Evolutionary conservation across 257 asterid species (phyloP), one percentile per base, ranked within the genome.

Genomic region (Solanum pimpinellifolium): DNA sequence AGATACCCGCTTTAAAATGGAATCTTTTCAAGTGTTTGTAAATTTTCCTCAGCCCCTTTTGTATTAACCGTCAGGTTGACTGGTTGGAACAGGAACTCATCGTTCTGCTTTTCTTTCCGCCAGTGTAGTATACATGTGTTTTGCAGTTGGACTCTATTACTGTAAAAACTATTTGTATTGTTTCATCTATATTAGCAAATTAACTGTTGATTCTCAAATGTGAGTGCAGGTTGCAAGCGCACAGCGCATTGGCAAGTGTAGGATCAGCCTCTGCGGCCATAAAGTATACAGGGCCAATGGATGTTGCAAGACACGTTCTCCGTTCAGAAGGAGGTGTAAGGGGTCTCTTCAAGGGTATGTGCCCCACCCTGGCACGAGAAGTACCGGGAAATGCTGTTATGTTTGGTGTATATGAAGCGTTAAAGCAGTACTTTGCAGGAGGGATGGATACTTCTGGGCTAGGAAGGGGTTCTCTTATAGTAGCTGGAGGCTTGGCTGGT

Each of bases 401-500:
- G 99, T 96, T 96, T 33, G 99, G 98, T 5, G 97, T 93, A 25
- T 95, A 95, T 7, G 99, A 96, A 90, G 98, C 93, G 9, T 29
- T 91, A 23, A 96, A 95, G 90, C 97, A 94, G 90, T 89, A 87
- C 73, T 89, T 96, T 16, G 95, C 98, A 0, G 98, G 95, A 18
- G 97, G 97, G 23, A 87, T 88, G 23, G 98, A 95, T 92, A 94
- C 96, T 29, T 93, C 96, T 4, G 83, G 83, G 18, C 68, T 94
- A 31, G 98, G 99, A 47, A 89, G 96, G 90, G 97, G 97, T 6
- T 94, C 98, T 10, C 92, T 92, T 5, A 88, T 95, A 16, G 23
- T 94, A 31, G 96, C 97, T 2, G 98, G 99, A 85, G 98, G 98
- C 80, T 62, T 95, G 68, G 97, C 95, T 2, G 99, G 98, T n/a